phyloP scores from a whole-genome alignment of 2,329 filamentous ascomycete species.

The Podosphaera leucotricha region DNA sequence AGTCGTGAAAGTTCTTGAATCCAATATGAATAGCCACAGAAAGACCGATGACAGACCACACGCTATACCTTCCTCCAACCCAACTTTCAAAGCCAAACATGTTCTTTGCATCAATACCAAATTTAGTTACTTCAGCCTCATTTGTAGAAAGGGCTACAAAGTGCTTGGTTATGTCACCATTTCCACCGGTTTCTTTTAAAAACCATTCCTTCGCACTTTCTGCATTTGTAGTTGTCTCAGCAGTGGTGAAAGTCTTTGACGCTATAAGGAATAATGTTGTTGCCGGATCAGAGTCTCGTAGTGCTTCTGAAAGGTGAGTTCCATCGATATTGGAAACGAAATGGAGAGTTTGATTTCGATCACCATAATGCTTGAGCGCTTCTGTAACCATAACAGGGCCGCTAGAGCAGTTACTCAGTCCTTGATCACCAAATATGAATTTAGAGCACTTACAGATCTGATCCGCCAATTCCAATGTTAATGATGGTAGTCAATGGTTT shows the following conservation, averaged over 20 bases:
- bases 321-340: slow-evolving; percentile 99
- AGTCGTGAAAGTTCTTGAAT: slow-evolving; percentile 92
- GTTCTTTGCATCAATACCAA: slow-evolving; percentile 95
- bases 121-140: slow-evolving; percentile 85
- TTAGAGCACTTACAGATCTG: slow-evolving; percentile 56
- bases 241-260: slow-evolving; percentile 98
- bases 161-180: slow-evolving; percentile 90
- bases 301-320: slow-evolving; percentile 87
- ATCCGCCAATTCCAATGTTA: slow-evolving; percentile 96
- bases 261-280: slow-evolving; percentile 97
- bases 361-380: slow-evolving; percentile 83
- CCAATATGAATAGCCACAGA: slow-evolving; percentile 89
- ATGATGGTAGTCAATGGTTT: slow-evolving; percentile 93
- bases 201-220: slow-evolving; percentile 97
- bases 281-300: slow-evolving; percentile 74
- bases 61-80: slow-evolving; percentile 95
- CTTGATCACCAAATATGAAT: too few relatives aligned
- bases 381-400: slow-evolving; percentile 98
- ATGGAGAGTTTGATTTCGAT: slow-evolving; percentile 68
- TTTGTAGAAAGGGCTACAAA: slow-evolving; percentile 97
- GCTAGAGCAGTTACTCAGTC: slow-evolving; percentile 21
- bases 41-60: slow-evolving; percentile 95
- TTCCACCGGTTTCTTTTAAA: slow-evolving; percentile 50
- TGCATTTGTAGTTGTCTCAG: slow-evolving; percentile 90
- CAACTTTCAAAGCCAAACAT: slow-evolving; percentile 99